phyloP scores from a whole-genome alignment of 805 yeast species.

The Candida succiphila region DNA sequence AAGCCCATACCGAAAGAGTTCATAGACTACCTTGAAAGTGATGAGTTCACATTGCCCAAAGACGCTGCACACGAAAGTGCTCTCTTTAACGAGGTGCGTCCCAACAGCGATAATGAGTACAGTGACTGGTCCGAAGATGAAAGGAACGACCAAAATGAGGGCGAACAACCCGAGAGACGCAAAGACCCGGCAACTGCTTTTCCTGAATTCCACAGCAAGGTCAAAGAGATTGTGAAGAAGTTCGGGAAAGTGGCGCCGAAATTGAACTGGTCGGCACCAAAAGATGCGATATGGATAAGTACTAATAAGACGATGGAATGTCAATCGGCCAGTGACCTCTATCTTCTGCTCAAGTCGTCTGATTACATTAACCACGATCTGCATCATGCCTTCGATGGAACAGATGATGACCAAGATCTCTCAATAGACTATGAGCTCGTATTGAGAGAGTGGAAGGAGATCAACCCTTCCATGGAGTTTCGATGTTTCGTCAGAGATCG shows the following conservation, averaged over 20 bases:
- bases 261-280: conserved; percentile 95
- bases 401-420: conserved; percentile 15
- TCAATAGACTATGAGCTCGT: conserved; percentile 49
- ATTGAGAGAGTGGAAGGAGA: conserved; percentile 69
- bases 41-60: conserved; percentile 57
- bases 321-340: conserved; percentile 60
- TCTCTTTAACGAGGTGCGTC: conserved; percentile 20
- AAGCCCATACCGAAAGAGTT: conserved; percentile 49
- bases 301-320: conserved; percentile 72
- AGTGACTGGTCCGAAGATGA: conserved; percentile 62
- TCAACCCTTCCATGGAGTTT: conserved; percentile 89
- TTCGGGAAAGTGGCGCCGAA: conserved; percentile 73
- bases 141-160: conserved; percentile 19
- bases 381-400: conserved; percentile 54
- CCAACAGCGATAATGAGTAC: conserved; percentile 53
- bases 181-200: conserved; percentile 38
- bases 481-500: conserved; percentile 69
- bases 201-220: conserved; percentile 45
- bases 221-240: conserved; percentile 34
- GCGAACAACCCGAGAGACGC: conserved; percentile 3
- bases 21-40: conserved; percentile 49
- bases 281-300: conserved; percentile 88
- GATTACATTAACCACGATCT: conserved; percentile 84
- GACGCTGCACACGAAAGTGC: conserved; percentile 26
- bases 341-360: conserved; percentile 73